Conservation (phyloP, 768 basidiomycete genomes). For the Mycena floridula region DNA sequence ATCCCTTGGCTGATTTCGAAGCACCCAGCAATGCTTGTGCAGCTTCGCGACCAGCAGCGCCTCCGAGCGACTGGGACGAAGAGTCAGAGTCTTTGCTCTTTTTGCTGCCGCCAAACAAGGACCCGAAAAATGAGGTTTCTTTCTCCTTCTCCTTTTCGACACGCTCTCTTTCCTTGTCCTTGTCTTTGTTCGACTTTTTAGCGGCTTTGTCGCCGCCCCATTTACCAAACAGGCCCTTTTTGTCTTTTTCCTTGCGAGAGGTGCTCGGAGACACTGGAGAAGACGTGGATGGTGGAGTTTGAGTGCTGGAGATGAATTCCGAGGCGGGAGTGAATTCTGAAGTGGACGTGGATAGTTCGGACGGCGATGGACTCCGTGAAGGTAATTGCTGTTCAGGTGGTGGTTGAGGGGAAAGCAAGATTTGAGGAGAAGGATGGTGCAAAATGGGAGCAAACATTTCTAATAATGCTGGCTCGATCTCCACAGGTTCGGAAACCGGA, state of each 20-base stretch:
- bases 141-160: slow-evolving; percentile 46
- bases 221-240: slow-evolving; percentile 60
- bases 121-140: slow-evolving; percentile 86
- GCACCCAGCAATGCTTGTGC: slow-evolving; percentile 83
- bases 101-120: slow-evolving; percentile 82
- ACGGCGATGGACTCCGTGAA: slow-evolving; percentile 59
- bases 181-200: slow-evolving; percentile 37
- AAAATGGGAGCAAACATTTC: slow-evolving; percentile 37
- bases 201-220: slow-evolving; percentile 62
- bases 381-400: slow-evolving; percentile 26
- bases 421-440: slow-evolving; percentile 66
- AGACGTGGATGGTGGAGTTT: slow-evolving; percentile 13
- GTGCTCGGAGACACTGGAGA: slow-evolving; percentile 26
- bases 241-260: slow-evolving; percentile 66
- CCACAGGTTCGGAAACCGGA: slow-evolving; percentile 13
- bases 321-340: slow-evolving; percentile 20
- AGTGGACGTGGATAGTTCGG: slow-evolving; percentile 18
- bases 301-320: slow-evolving; percentile 19
- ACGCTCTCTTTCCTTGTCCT: slow-evolving; percentile 23
- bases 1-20: slow-evolving; percentile 71
- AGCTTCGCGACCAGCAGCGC: slow-evolving; percentile 69
- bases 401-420: slow-evolving; percentile 36
- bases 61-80: slow-evolving; percentile 17
- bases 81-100: slow-evolving; percentile 71
- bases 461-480: slow-evolving; percentile 17